Base-by-base conservation (phyloP, 1,284 basidiomycete species). In the Ganoderma lingzhi region DNA sequence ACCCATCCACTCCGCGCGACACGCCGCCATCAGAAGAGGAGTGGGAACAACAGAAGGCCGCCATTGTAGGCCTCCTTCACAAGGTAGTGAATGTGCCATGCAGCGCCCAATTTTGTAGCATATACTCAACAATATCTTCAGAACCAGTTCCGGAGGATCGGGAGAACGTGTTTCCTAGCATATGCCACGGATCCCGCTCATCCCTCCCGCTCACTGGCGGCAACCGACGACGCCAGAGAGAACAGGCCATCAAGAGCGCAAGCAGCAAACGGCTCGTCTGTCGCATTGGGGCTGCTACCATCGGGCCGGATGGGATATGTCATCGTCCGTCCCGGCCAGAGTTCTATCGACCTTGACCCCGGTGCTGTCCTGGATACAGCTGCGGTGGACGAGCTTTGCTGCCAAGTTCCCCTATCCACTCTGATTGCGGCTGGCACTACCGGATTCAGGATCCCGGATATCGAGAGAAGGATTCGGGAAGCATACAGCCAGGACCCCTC, bases 131-230 rank as follows among this genome's bases (percentile, higher is more conserved):
- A 28, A 10, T 23, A 12, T 42, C 32, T 56, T 9, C 42, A 72
- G 70, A 70, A 67, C 28, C 56, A 55, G 9, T 72, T 72, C 65
- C 48, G 70, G 6, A 62, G 70, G 19, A 62, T 72, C 15, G 70
- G 70, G 5, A 53, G 65, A 37, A 72, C 70, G 14, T 35, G 48
- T 4, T 72, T 67, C 62, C 64, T 72, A 30, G 68, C 65, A 3
- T 72, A 62, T 41, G 56, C 68, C 10, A 55, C 64, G 17, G 48
- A 70, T 37, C 44, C 64, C 3, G 41, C 41, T 23, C 70, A 72
- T 55, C 65, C 70, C 10, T 70, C 68, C n/a, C 68, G 68, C 17
- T 37, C 15, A 12, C 48, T 72, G 32, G 10, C 58, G 19, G 60
- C 59, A 23, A 17, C 37, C 10, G 63, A 70, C 19, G 70, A 72